Evolutionary conservation across 2,329 filamentous ascomycete species (phyloP).

Genomic region (Pseudogymnoascus sp.): DNA sequence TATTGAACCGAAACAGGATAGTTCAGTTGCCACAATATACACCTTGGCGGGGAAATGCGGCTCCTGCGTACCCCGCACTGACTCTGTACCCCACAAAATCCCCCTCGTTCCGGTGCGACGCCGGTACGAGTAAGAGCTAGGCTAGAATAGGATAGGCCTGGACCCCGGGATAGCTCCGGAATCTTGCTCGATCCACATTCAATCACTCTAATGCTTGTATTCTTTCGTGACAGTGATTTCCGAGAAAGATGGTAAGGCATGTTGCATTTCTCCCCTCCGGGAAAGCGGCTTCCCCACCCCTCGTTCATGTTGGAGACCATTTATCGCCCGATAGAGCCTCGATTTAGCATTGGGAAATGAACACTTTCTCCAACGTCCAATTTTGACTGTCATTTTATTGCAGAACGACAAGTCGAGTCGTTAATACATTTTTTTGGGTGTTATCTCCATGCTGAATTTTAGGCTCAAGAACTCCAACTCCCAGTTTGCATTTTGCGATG

Average conservation of each 20-base stretch:
- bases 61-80: background rate
- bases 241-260: background rate
- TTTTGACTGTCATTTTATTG: background rate
- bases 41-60: background rate
- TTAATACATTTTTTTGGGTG: background rate
- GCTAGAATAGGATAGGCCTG: background rate
- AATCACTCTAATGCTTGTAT: background rate
- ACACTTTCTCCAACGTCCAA: background rate
- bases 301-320: background rate
- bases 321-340: background rate
- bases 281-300: background rate
- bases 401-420: background rate
- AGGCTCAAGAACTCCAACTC: background rate
- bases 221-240: background rate
- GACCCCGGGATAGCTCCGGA: background rate
- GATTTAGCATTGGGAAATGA: background rate
- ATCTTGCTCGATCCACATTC: background rate
- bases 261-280: background rate
- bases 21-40: background rate
- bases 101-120: background rate
- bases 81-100: background rate
- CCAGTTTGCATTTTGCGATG: background rate
- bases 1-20: background rate
- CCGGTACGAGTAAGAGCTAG: background rate
- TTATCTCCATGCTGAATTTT: background rate